Percentiles rank a stretch among this genome's conserved stretches.
Evolutionary conservation across 2,329 filamentous ascomycete genomes (phyloP).

Genomic region (Fusarium subtropicale): DNA sequence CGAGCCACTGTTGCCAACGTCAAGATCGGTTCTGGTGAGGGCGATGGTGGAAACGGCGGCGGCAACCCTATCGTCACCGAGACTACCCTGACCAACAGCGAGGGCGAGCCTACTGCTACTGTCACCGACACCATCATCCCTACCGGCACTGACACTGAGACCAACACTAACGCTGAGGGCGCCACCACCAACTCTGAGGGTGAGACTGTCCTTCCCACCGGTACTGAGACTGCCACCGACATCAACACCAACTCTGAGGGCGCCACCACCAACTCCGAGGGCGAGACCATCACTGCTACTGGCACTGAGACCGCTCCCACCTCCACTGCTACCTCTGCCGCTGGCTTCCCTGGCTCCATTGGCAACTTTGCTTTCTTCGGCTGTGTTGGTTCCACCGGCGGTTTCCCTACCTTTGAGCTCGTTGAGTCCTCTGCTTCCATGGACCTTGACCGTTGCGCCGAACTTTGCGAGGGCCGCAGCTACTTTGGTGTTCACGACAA

Average conservation of each 20-base stretch:
- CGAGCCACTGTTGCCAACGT: neutral
- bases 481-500: slow-evolving; percentile 47
- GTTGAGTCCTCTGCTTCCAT: slow-evolving; percentile 24
- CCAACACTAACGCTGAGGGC: slow-evolving; percentile 13
- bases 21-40: neutral
- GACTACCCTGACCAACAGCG: neutral
- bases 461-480: slow-evolving; percentile 36
- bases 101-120: neutral
- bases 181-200: slow-evolving; percentile 10
- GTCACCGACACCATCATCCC: neutral
- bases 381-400: slow-evolving; percentile 40
- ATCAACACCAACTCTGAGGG: slow-evolving; percentile 12
- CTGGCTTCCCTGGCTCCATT: slow-evolving; percentile 34
- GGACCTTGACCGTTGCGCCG: slow-evolving; percentile 46
- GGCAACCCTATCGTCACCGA: slow-evolving; percentile 16
- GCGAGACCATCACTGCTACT: slow-evolving; percentile 19
- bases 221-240: slow-evolving; percentile 35
- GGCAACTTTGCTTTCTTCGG: slow-evolving; percentile 44
- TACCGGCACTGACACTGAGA: neutral
- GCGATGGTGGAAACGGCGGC: neutral
- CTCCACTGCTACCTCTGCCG: slow-evolving; percentile 38
- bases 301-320: slow-evolving; percentile 47
- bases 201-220: slow-evolving; percentile 17
- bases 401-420: slow-evolving; percentile 44
- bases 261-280: slow-evolving; percentile 12